Base-by-base conservation (phyloP, 176 grass and related monocot genomes). In the Thalia dealbata region DNA sequence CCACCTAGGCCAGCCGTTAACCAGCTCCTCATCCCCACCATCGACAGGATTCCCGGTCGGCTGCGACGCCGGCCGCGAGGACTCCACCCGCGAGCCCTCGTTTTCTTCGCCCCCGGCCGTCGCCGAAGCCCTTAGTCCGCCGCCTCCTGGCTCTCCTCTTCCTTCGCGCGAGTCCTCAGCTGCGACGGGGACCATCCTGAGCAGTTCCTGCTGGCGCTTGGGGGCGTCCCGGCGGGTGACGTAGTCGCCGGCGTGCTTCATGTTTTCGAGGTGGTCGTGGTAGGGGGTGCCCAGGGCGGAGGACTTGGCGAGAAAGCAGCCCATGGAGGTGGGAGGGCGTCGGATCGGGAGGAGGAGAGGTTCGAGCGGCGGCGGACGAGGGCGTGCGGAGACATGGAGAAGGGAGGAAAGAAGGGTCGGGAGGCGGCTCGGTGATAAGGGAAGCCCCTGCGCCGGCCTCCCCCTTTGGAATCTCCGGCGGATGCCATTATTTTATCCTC, bases 1-100 rank as follows among this genome's bases (percentile, higher is more conserved):
- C 89, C 89, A 91, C n/a, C 73, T 75, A 61, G 89, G 88, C 85
- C 85, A 91, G 3, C 88, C 88, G 69, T 75, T 79, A 24, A 91
- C 80, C 70, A 88, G 66, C 75, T 90, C 81, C 44, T 85, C 88
- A 3, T 72, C 79, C 3, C 65, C 12, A 43, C 16, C 78, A 46
- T 43, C 45, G 52, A 54, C 58, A 58, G 32, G 32, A 38, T 23
- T 24, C 10, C 30, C 50, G 21, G 38, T 55, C 25, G 7, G 28
- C 26, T 25, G 35, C 22, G 52, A 9, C 11, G 6, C 42, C 15
- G 61, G 79, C 3, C 22, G 43, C 14, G 48, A 52, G 5, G 45
- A 22, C 14, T 14, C 19, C 24, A 0, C 24, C 6, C 10, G 13
- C 7, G 23, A 1, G 0, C 29, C 71, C 24, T 35, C 32, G 32